These are phyloP conservation scores for Yamadazyma sp. DNA, from an alignment of 805 yeast species.

Conservation along the genomic window DNA sequence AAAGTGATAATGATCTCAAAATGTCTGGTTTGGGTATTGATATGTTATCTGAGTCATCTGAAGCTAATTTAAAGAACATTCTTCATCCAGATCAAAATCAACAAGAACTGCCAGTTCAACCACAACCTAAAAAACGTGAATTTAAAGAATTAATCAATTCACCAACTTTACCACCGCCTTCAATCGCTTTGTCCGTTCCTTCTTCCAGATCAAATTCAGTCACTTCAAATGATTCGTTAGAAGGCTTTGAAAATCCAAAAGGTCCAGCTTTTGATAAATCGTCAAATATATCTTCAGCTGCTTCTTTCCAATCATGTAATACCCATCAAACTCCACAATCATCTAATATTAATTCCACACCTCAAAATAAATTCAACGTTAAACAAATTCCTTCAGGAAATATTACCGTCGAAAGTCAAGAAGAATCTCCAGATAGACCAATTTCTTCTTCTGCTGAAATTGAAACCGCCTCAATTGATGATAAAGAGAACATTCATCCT, in stretches of 20 bases:
- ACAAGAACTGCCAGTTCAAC: background rate
- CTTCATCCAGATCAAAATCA: background rate
- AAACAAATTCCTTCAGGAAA: conserved; percentile 11
- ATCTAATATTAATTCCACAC: background rate
- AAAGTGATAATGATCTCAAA: conserved; percentile 12
- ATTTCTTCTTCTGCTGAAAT: conserved; percentile 21
- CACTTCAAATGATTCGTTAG: conserved; percentile 7
- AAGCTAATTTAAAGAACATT: background rate
- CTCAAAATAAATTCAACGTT: conserved; percentile 1
- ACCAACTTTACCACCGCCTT: conserved; percentile 2
- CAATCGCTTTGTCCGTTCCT: background rate
- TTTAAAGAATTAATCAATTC: conserved; percentile 8
- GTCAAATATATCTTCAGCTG: conserved; percentile 15
- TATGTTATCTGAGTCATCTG: conserved; percentile 15
- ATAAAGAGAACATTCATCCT: conserved; percentile 6
- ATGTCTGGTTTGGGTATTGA: conserved; percentile 36
- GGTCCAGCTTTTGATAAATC: conserved; percentile 6
- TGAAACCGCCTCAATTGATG: conserved; percentile 8
- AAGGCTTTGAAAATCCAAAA: conserved; percentile 11
- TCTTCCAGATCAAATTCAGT: conserved; percentile 5
- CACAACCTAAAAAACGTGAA: background rate
- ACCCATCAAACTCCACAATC: conserved; percentile 3
- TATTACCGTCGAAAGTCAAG: conserved; percentile 3
- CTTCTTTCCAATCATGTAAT: conserved; percentile 11
- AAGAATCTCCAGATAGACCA: conserved; percentile 16